Percentiles rank a stretch among this genome's conserved stretches.
phyloP scores from a whole-genome alignment of 345 rosid species.

The Lagerstroemia speciosa region DNA sequence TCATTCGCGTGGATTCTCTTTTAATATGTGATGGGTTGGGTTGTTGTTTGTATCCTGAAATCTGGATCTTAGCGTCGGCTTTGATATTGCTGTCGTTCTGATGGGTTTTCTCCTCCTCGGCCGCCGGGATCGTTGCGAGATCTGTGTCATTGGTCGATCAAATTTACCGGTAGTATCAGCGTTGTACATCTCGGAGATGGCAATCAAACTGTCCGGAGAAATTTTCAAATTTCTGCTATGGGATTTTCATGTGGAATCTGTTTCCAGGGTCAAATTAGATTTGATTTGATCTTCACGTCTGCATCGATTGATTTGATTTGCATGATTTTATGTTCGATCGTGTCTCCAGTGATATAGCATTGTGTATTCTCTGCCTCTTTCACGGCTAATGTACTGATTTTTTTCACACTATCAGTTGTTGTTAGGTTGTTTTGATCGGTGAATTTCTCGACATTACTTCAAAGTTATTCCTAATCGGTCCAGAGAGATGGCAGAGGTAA shows the following conservation, averaged over 20 bases:
- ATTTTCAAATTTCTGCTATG: too few relatives aligned
- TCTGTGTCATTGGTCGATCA: neutral
- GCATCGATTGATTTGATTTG: too few relatives aligned
- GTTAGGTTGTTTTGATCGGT: neutral
- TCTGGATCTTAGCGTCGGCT: neutral
- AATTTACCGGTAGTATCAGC: neutral
- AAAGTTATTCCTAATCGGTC: neutral
- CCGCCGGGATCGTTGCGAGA: neutral
- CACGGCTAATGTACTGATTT: neutral
- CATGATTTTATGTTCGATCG: too few relatives aligned
- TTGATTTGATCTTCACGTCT: neutral
- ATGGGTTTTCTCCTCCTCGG: neutral
- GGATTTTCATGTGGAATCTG: neutral
- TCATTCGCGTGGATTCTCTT: too few relatives aligned
- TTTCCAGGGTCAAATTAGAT: neutral
- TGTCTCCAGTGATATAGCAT: too few relatives aligned
- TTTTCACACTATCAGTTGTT: neutral
- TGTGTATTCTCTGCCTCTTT: neutral
- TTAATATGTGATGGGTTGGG: too few relatives aligned
- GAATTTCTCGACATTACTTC: neutral
- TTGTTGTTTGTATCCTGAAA: neutral
- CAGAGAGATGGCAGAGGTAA: slow-evolving; percentile 65
- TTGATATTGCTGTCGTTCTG: neutral
- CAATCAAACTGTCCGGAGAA: too few relatives aligned
- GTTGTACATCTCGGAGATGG: too few relatives aligned